These are phyloP conservation scores for Tetraselmis chui DNA, from an alignment of 139 green algal species.

Conservation along the genomic window DNA sequence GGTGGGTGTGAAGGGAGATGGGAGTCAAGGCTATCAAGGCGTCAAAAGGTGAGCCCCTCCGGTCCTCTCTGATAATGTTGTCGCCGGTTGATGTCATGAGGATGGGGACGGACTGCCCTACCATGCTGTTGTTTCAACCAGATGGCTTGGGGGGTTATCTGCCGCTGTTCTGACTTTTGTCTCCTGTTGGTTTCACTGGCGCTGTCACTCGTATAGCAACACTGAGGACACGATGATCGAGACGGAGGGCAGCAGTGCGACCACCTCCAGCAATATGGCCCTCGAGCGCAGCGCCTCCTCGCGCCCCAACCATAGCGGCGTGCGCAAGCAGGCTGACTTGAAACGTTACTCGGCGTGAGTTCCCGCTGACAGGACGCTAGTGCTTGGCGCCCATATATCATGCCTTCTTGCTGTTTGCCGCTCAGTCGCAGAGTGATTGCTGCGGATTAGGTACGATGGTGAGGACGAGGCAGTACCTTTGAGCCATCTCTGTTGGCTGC, in stretches of 20 bases:
- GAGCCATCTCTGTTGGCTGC: background rate
- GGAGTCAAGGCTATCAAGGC: background rate
- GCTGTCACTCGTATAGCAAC: background rate
- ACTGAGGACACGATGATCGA: background rate
- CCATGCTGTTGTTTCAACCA: too few species aligned
- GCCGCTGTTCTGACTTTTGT: too few species aligned
- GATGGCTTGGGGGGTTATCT: too few species aligned
- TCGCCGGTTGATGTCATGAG: too few species aligned
- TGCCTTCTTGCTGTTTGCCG: too few species aligned
- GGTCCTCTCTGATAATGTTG: too few species aligned
- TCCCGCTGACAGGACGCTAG: too few species aligned
- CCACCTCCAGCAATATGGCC: background rate
- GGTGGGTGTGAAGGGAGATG: background rate
- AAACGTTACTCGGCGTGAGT: background rate
- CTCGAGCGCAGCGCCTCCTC: background rate
- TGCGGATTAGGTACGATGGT: background rate
- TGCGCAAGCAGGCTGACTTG: background rate
- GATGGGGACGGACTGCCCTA: too few species aligned
- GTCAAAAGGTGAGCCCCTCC: background rate
- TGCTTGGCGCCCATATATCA: too few species aligned
- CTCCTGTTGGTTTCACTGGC: too few species aligned
- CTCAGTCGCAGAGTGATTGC: too few species aligned
- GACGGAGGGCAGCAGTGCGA: background rate
- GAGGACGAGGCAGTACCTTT: background rate
- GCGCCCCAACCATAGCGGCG: background rate